Base-by-base conservation (phyloP, 2,329 filamentous ascomycete species). In the Fusarium agapanthi region DNA sequence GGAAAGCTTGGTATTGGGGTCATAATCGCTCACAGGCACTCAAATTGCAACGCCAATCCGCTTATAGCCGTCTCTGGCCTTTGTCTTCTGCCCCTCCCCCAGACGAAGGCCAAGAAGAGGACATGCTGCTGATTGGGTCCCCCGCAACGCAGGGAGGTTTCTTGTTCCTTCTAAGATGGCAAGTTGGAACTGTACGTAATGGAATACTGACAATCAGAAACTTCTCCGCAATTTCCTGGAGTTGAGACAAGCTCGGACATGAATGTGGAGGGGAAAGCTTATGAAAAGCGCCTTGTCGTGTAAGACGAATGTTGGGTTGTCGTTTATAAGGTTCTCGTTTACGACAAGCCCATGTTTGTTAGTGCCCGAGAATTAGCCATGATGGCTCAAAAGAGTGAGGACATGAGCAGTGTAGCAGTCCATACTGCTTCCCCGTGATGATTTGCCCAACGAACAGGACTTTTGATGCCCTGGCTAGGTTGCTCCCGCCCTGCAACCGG, bases 141-240 rank as follows among this genome's bases (percentile, higher is more conserved):
- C 67, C 73, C 73, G 40, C 67, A 75, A 32, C 48, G 20, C 28
- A 54, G 43, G 38, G 35, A 74, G 32, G 59, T 50, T 56, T 66
- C 51, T 66, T 61, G 34, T 66, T 63, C 54, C 69, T 66, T 54
- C 55, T 40, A 15, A 55, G 40, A 53, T 41, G 51, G 30, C n/a
- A 24, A 51, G 32, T n/a, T 37, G 65, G 37, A 12, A 44, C 40
- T 63, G 48, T 75, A 75, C 69, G 72, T 75, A 75, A 75, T 75
- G 26, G 28, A 61, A 73, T 62, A 40, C 32, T 41, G 37, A 62
- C 16, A 32, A 37, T 63, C 65, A 63, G 44, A 28, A 63, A 40
- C 68, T 65, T 73, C 67, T 72, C 61, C 61, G 55, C 71, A 70
- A 59, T 72, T 62, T 67, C 35, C 28, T 56, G 32, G 47, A 50